Conservation (phyloP, 1,284 basidiomycete species). For the Bjerkandera adusta region DNA sequence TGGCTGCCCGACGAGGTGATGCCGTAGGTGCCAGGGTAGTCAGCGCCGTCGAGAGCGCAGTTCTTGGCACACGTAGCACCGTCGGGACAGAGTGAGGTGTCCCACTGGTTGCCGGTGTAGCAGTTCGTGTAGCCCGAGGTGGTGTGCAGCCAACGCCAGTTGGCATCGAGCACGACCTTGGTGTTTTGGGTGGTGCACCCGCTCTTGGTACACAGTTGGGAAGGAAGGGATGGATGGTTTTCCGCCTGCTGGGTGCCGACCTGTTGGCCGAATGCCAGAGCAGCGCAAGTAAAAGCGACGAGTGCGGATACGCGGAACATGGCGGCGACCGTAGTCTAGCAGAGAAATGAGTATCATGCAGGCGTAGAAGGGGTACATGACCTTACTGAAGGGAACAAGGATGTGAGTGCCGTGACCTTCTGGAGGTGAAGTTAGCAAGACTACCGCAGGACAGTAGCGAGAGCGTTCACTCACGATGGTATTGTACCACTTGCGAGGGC, state of each 20-base stretch:
- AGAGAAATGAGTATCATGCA: not conserved
- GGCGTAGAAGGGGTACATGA: not conserved
- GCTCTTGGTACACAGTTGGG: constrained; percentile 26
- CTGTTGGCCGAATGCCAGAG: constrained; percentile 20
- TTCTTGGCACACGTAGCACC: constrained; percentile 37
- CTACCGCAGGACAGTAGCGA: not conserved
- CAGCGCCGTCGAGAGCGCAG: constrained; percentile 37
- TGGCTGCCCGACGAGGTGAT: constrained; percentile 35
- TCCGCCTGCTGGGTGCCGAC: constrained; percentile 20
- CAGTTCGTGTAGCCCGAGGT: constrained; percentile 47
- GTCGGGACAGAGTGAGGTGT: constrained; percentile 47
- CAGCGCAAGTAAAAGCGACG: constrained; percentile 17
- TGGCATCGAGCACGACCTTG: constrained; percentile 46
- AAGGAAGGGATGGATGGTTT: constrained; percentile 16
- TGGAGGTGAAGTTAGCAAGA: not conserved
- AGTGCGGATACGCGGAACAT: constrained; percentile 20
- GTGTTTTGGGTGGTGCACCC: constrained; percentile 34
- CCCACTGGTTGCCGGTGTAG: constrained; percentile 54
- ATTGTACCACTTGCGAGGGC: not conserved
- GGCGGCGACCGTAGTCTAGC: constrained; percentile 11
- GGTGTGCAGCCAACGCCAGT: constrained; percentile 53
- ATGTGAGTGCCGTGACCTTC: not conserved
- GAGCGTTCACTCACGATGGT: constrained; percentile 2
- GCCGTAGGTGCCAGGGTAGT: constrained; percentile 37
- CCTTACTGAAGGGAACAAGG: not conserved